Evolutionary conservation across 2,329 filamentous ascomycete genomes (phyloP), one percentile per base, ranked within the genome.

Genomic region (Hymenoscyphus occultus): DNA sequence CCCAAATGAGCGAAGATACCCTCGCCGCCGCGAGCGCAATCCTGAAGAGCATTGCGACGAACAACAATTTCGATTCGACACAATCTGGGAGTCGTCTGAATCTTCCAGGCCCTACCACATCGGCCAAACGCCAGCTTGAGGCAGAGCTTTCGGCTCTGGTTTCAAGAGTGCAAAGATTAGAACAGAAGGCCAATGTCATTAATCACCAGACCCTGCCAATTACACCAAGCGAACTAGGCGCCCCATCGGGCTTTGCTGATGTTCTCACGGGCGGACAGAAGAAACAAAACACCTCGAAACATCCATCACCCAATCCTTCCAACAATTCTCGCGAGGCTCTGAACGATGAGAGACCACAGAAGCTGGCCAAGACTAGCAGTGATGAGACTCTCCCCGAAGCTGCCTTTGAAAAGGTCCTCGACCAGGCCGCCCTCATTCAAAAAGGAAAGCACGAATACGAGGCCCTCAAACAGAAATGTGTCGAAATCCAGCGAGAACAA

Each of bases 351-450:
- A 63, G 73, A 48, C 70, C 71, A 2, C 72, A 70, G 39, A 75
- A 74, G 62, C 68, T 74, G 19, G 72, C 71, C 28, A 75, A 75
- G 73, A 85, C 91, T 73, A 91, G 88, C 72, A 91, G 88, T 72
- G 90, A 94, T 79, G 91, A 94, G 76, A 89, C 61, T 10, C 64
- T 96, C 72, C 90, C 96, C 72, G 88, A 90, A 77, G 90, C 91
- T 69, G 83, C 97, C 71, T 90, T 90, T 73, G 93, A 97, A 73
- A 92, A 97, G 78, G 90, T 98, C 69, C 91, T 96, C 76, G 92
- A 93, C 76, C 93, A 98, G 80, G 93, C 93, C 64, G 93, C 96
- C 77, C 87, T 96, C 75, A 93, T 97, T 73, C 89, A 91, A 77
- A 91, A 85, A 73, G 92, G 96, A 77, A 90, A 90, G 71, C 88